phyloP scores from a whole-genome alignment of 371 early-diverging fungal genomes.

The Chytridium lagenaria region DNA sequence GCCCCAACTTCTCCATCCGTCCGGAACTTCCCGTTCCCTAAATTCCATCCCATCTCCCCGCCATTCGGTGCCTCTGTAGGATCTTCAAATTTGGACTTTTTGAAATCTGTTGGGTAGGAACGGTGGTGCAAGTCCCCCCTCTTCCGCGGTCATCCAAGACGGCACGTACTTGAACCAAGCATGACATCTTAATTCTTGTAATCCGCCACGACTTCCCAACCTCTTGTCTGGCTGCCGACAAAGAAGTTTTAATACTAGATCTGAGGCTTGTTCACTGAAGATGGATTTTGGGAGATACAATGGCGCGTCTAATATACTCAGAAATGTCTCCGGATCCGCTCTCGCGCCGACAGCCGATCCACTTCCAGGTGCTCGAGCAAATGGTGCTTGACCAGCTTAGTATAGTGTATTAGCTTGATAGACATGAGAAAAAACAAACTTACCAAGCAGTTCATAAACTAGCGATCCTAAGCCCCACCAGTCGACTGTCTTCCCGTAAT shows the following conservation, averaged over 20 bases:
- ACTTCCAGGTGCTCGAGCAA: not conserved
- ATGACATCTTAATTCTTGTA: conserved; percentile 16
- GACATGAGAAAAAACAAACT: not conserved
- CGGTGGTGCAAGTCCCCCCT: conserved; percentile 5
- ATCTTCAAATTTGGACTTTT: not conserved
- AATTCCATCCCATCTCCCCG: conserved; percentile 11
- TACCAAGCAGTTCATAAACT: conserved; percentile 20
- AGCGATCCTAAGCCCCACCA: conserved; percentile 21
- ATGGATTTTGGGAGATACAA: not conserved
- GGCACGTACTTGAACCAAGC: conserved; percentile 14
- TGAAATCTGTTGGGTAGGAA: conserved; percentile 12
- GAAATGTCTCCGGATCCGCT: conserved; percentile 6
- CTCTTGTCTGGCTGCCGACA: conserved; percentile 19
- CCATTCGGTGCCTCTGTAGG: not conserved
- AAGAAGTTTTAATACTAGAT: conserved; percentile 11
- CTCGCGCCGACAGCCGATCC: conserved; percentile 3
- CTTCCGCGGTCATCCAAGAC: not conserved
- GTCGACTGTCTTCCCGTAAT: conserved; percentile 12
- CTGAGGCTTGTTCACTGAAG: conserved; percentile 1
- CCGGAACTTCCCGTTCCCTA: conserved; percentile 16
- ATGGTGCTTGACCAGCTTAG: conserved; percentile 19
- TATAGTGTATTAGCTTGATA: not conserved
- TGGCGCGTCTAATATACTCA: conserved; percentile 10
- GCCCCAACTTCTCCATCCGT: conserved; percentile 15
- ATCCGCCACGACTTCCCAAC: not conserved